Percentiles rank a stretch among this genome's conserved stretches.
Evolutionary conservation across 2,329 filamentous ascomycete genomes (phyloP).

Genomic region (Cucurbitaria berberidis): DNA sequence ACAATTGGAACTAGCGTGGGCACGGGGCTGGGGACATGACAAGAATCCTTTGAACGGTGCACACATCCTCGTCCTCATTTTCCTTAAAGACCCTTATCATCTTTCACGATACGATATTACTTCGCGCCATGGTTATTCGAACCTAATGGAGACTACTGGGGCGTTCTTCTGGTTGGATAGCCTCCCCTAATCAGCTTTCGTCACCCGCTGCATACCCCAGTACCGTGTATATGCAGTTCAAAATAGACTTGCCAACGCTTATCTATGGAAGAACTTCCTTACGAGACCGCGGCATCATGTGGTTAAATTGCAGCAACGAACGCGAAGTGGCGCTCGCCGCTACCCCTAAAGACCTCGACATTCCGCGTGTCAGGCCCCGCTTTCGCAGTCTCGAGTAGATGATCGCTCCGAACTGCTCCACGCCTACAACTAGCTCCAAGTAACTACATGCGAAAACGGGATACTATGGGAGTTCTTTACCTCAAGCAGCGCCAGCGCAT

Average conservation of each 20-base stretch:
- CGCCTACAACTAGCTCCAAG: background rate
- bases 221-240: slow-evolving; percentile 3
- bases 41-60: background rate
- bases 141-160: background rate
- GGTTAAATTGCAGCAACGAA: background rate
- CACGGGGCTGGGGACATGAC: background rate
- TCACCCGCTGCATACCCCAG: background rate
- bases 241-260: background rate
- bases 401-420: background rate
- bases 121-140: background rate
- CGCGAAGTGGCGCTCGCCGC: background rate
- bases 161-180: background rate
- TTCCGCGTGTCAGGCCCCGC: background rate
- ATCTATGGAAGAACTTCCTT: background rate
- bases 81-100: background rate
- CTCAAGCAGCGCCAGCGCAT: slow-evolving; percentile 4
- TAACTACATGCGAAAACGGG: background rate
- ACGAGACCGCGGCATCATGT: background rate
- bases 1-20: background rate
- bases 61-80: background rate
- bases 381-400: background rate
- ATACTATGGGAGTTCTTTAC: slow-evolving; percentile 7
- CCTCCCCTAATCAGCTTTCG: background rate
- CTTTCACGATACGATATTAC: background rate
- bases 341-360: background rate